Percentiles rank a stretch among this genome's conserved stretches.
phyloP scores from a whole-genome alignment of 1,284 basidiomycete species.

The Naganishia albida region DNA sequence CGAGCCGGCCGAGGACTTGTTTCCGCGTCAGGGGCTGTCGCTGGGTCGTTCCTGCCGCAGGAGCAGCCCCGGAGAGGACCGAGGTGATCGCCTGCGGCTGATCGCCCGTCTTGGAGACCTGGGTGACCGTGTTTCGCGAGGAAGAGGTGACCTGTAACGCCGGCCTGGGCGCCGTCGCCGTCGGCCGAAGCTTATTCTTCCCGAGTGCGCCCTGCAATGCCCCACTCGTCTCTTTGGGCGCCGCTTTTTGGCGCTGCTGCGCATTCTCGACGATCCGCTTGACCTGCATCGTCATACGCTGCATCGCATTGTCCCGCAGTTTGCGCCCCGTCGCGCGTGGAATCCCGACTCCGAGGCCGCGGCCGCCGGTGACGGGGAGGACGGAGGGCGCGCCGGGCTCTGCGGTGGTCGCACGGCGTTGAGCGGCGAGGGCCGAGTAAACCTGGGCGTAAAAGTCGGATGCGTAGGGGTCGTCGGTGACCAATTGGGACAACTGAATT shows the following conservation, averaged over 20 bases:
- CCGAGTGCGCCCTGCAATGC: slow-evolving; percentile 90
- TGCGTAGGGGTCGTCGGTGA: slow-evolving; percentile 92
- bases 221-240: slow-evolving; percentile 57
- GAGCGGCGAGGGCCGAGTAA: slow-evolving; percentile 77
- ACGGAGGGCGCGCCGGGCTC: slow-evolving; percentile 65
- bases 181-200: slow-evolving; percentile 84
- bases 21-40: slow-evolving; percentile 73
- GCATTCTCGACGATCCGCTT: slow-evolving; percentile 94
- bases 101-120: slow-evolving; percentile 52
- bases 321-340: slow-evolving; percentile 58
- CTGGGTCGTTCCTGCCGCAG: slow-evolving; percentile 52
- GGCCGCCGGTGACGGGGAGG: slow-evolving; percentile 70
- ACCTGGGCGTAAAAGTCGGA: slow-evolving; percentile 99
- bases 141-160: slow-evolving; percentile 76
- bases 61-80: slow-evolving; percentile 6
- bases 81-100: slow-evolving; percentile 42
- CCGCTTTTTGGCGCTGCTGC: slow-evolving; percentile 78
- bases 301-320: slow-evolving; percentile 85
- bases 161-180: slow-evolving; percentile 86
- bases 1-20: slow-evolving; percentile 76
- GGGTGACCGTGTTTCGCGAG: slow-evolving; percentile 47
- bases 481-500: slow-evolving; percentile 97
- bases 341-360: slow-evolving; percentile 77
- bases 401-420: slow-evolving; percentile 59
- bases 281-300: slow-evolving; percentile 95